These are phyloP conservation scores for Vickermania spadyakhi DNA, from an alignment of 208 protist genomes.

Conservation along the genomic window DNA sequence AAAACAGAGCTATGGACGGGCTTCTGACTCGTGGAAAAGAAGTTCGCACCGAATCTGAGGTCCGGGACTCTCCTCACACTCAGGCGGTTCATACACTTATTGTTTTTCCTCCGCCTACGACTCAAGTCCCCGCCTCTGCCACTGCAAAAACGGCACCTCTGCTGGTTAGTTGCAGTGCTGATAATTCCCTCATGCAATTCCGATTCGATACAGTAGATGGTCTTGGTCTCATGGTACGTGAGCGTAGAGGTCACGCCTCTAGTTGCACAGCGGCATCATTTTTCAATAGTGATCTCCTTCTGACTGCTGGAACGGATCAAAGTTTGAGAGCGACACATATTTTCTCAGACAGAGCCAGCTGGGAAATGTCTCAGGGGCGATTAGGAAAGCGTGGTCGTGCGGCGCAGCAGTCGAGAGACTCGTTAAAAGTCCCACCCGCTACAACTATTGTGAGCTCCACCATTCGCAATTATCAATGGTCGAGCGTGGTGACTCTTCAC, in stretches of 20 bases:
- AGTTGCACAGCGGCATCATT: slow-evolving; percentile 70
- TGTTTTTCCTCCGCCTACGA: slow-evolving; percentile 27
- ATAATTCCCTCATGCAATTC: slow-evolving; percentile 86
- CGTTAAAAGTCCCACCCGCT: slow-evolving; percentile 66
- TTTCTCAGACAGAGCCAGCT: slow-evolving; percentile 82
- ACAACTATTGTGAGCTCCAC: slow-evolving; percentile 46
- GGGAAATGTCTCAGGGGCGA: slow-evolving; percentile 87
- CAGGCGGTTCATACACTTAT: slow-evolving; percentile 66
- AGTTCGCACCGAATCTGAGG: slow-evolving; percentile 53
- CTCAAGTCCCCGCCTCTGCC: not conserved
- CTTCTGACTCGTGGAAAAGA: slow-evolving; percentile 71
- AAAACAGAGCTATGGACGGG: slow-evolving; percentile 72
- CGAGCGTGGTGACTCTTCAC: slow-evolving; percentile 74
- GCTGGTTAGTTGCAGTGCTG: slow-evolving; percentile 73
- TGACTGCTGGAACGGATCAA: slow-evolving; percentile 69
- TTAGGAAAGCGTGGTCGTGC: slow-evolving; percentile 65
- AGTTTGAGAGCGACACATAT: slow-evolving; percentile 82
- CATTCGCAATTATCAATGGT: slow-evolving; percentile 82
- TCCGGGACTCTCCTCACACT: slow-evolving; percentile 59
- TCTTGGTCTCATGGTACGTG: slow-evolving; percentile 59
- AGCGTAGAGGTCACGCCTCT: slow-evolving; percentile 81
- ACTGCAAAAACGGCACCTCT: slow-evolving; percentile 14
- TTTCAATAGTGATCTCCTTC: slow-evolving; percentile 77
- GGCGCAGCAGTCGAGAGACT: slow-evolving; percentile 36
- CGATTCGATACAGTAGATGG: slow-evolving; percentile 87